phyloP scores from a whole-genome alignment of 2,329 filamentous ascomycete species.

The Trichophyton rubrum region DNA sequence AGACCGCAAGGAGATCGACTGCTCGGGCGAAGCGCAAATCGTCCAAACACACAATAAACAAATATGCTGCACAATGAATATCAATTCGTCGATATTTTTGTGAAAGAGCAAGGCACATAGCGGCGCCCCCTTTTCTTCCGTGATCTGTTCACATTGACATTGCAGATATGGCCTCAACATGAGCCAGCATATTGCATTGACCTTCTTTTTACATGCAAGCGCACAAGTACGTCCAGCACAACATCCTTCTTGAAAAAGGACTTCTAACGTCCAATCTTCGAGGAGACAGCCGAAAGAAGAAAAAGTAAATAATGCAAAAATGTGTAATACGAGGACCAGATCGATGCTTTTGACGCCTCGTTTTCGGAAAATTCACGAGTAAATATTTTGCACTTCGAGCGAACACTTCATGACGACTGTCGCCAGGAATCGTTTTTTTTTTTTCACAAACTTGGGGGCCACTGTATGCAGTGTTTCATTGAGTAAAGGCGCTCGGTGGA shows the following conservation, averaged over 20 bases:
- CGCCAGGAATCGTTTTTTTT: too few relatives aligned
- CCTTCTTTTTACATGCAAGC: neutral
- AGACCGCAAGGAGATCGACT: neutral
- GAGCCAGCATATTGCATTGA: neutral
- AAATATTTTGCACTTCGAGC: neutral
- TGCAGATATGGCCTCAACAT: neutral
- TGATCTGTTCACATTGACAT: neutral
- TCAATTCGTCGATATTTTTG: neutral
- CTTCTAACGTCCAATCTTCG: neutral
- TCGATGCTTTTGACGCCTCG: neutral
- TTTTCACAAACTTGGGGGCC: neutral
- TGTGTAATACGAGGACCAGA: conserved; percentile 1
- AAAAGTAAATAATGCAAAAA: neutral
- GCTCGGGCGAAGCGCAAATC: neutral
- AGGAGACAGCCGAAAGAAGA: neutral
- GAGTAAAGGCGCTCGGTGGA: neutral
- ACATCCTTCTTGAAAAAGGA: neutral
- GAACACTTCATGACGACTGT: neutral
- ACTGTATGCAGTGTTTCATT: neutral
- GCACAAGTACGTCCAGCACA: neutral
- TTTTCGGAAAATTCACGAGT: neutral
- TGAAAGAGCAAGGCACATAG: neutral
- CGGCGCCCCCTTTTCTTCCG: neutral
- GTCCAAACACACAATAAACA: neutral
- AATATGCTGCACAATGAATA: neutral